phyloP scores from a whole-genome alignment of 2,329 filamentous ascomycete genomes.

The Meredithiella fracta region DNA sequence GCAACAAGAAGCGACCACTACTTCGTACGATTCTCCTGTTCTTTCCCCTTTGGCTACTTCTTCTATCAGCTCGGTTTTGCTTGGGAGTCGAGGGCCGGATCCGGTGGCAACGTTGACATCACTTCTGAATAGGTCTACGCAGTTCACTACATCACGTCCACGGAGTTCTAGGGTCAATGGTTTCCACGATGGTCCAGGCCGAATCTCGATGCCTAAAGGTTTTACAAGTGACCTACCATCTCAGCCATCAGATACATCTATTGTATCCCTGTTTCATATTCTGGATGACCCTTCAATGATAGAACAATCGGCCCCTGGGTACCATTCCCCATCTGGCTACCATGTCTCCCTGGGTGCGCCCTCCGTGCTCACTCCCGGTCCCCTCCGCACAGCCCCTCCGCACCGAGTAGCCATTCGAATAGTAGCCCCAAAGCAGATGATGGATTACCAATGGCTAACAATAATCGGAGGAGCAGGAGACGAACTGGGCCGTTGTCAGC shows the following conservation, averaged over 20 bases:
- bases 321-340: no score
- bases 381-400: constrained; percentile 29
- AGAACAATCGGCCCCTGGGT: no score
- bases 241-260: no score
- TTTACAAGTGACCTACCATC: no score
- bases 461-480: constrained; percentile 38
- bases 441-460: constrained; percentile 38
- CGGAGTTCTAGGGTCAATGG: no score
- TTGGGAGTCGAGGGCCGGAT: not conserved
- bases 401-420: constrained; percentile 26
- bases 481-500: constrained; percentile 42
- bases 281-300: no score
- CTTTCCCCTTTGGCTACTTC: not conserved
- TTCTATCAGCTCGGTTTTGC: not conserved
- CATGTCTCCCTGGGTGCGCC: not conserved
- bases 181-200: no score
- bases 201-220: no score
- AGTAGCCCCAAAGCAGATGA: constrained; percentile 33
- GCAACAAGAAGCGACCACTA: not conserved
- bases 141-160: no score
- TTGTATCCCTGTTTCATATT: no score
- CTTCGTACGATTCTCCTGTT: not conserved
- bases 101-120: not conserved
- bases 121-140: no score
- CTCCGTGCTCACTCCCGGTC: not conserved